Percentiles rank a stretch among this genome's conserved stretches.
These are phyloP conservation scores for Phytophthora foliorum DNA, from an alignment of 352 stramenopile genomes.

Conservation along the genomic window DNA sequence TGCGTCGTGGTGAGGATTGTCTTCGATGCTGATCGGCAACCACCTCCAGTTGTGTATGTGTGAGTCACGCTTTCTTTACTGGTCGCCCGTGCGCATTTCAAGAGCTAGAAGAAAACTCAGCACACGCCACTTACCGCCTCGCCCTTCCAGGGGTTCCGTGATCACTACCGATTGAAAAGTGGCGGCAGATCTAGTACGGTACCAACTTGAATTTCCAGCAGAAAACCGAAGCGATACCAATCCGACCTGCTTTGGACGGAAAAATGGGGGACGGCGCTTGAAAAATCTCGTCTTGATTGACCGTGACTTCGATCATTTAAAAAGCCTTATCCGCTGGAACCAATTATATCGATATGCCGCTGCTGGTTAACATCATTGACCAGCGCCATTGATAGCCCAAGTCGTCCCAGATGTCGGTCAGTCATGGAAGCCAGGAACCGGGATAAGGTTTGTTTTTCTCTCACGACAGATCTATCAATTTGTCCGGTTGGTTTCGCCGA, in stretches of 20 bases:
- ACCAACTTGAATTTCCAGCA: background rate
- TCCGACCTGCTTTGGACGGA: background rate
- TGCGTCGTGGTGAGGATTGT: background rate
- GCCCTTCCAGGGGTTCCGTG: background rate
- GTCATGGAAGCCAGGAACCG: background rate
- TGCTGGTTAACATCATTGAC: background rate
- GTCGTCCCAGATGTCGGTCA: background rate
- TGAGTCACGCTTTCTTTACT: constrained; percentile 14
- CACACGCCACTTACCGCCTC: constrained; percentile 5
- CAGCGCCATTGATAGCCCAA: background rate
- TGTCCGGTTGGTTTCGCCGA: constrained; percentile 16
- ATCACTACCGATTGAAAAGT: background rate
- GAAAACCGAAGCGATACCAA: background rate
- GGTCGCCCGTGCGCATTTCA: background rate
- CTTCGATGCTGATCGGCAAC: background rate
- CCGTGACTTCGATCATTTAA: constrained; percentile 21
- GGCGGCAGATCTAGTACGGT: background rate
- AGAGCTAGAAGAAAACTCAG: constrained; percentile 4
- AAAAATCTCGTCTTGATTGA: background rate
- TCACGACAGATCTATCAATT: constrained; percentile 3
- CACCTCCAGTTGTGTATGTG: constrained; percentile 1
- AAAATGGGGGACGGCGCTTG: too few species aligned
- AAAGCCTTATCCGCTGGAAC: constrained; percentile 1
- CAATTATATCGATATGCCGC: background rate
- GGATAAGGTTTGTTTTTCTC: constrained; percentile 5